Conservation (phyloP, 2,329 filamentous ascomycete genomes). For the Emergomyces pasteurianus region DNA sequence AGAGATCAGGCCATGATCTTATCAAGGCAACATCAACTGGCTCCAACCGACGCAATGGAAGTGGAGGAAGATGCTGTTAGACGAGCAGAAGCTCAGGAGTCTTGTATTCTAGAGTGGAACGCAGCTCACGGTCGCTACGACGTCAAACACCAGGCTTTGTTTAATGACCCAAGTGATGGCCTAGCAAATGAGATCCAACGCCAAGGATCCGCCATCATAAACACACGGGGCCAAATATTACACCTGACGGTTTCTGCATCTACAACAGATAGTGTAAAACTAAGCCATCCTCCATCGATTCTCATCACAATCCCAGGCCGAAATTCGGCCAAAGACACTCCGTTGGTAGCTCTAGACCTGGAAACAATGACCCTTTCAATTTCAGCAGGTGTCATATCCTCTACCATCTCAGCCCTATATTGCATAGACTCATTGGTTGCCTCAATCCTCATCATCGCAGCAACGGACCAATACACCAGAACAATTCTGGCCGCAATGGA, state of each 20-base stretch:
- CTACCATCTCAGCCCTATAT: slow-evolving; percentile 35
- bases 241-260: slow-evolving; percentile 31
- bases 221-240: slow-evolving; percentile 23
- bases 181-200: slow-evolving; percentile 25
- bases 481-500: slow-evolving; percentile 27
- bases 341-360: slow-evolving; percentile 34
- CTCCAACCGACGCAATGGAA: slow-evolving; percentile 29
- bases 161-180: slow-evolving; percentile 12
- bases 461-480: slow-evolving; percentile 31
- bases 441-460: slow-evolving; percentile 33
- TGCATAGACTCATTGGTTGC: slow-evolving; percentile 37
- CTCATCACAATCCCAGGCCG: slow-evolving; percentile 28
- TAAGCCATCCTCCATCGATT: slow-evolving; percentile 23
- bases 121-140: slow-evolving; percentile 30
- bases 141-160: slow-evolving; percentile 34
- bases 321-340: slow-evolving; percentile 23
- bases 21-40: slow-evolving; percentile 28
- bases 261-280: slow-evolving; percentile 15
- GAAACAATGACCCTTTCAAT: slow-evolving; percentile 30
- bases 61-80: slow-evolving; percentile 33
- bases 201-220: slow-evolving; percentile 21
- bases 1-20: slow-evolving; percentile 34
- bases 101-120: slow-evolving; percentile 36
- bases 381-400: slow-evolving; percentile 27
- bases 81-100: slow-evolving; percentile 34